Conservation (phyloP, 768 basidiomycete species). For the Rossbeevera mucosa region DNA sequence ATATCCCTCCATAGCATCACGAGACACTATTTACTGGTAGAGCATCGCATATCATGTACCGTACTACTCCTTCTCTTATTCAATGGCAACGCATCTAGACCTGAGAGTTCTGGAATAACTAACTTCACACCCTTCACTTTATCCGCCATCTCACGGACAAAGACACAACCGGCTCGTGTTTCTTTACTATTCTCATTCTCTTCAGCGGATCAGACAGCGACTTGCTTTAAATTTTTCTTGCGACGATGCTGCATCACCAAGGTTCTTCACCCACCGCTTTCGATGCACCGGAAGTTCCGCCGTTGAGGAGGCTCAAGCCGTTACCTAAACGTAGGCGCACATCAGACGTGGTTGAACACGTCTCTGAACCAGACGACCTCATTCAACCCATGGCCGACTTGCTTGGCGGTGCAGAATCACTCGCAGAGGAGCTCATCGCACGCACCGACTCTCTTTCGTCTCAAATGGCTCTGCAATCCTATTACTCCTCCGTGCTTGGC, state of each 20-base stretch:
- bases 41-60: constrained; percentile 60
- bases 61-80: constrained; percentile 36
- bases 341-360: constrained; percentile 29
- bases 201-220: constrained; percentile 10
- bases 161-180: constrained; percentile 17
- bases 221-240: constrained; percentile 15
- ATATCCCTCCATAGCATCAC: constrained; percentile 42
- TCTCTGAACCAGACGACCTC: constrained; percentile 25
- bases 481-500: constrained; percentile 55
- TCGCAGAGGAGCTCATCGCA: constrained; percentile 54
- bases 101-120: background rate
- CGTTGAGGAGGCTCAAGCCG: constrained; percentile 66
- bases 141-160: constrained; percentile 17
- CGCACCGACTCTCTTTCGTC: constrained; percentile 56
- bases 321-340: constrained; percentile 73
- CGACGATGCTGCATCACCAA: constrained; percentile 44
- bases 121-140: background rate
- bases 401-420: constrained; percentile 41
- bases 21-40: constrained; percentile 59
- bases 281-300: constrained; percentile 60
- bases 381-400: constrained; percentile 30
- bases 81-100: constrained; percentile 12
- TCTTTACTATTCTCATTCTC: constrained; percentile 19
- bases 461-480: constrained; percentile 58
- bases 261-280: constrained; percentile 51